Percentiles rank a stretch among this genome's conserved stretches.
These are phyloP conservation scores for Pseudoscleropodium purum DNA, from an alignment of 225 moss, liverwort and hornwort species.

Conservation along the genomic window DNA sequence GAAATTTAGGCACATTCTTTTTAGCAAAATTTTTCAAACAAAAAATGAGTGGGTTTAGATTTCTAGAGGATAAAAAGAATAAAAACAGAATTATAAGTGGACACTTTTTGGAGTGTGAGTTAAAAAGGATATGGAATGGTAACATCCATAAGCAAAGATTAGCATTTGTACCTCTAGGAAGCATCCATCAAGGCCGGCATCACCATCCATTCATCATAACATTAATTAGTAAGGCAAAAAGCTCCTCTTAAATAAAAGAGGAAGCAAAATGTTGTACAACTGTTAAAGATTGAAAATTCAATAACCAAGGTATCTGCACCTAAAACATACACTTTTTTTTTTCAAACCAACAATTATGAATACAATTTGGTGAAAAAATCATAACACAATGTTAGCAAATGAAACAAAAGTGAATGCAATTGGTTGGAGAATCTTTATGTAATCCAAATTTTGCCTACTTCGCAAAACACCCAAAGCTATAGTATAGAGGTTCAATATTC, in stretches of 20 bases:
- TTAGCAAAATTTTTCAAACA: neutral
- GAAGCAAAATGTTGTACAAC: neutral
- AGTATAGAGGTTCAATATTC: too few species aligned
- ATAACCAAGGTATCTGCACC: neutral
- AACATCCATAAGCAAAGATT: too few species aligned
- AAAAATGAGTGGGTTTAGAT: neutral
- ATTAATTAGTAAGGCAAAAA: neutral
- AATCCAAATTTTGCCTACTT: too few species aligned
- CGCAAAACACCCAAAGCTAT: too few species aligned
- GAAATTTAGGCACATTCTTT: neutral
- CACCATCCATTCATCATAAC: neutral
- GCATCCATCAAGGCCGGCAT: too few species aligned
- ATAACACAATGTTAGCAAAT: neutral
- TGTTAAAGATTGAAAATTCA: neutral
- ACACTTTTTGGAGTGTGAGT: too few species aligned
- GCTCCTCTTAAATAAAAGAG: too few species aligned
- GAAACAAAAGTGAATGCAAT: neutral
- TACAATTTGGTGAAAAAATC: rapidly evolving
- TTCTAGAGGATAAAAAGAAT: neutral
- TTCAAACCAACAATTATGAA: neutral
- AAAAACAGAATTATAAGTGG: neutral
- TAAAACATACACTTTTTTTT: neutral
- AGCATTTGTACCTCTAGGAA: neutral
- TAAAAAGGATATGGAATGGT: neutral
- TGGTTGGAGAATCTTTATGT: neutral